Conservation (phyloP, 2,329 filamentous ascomycete species). For the Diaporthe velutina region DNA sequence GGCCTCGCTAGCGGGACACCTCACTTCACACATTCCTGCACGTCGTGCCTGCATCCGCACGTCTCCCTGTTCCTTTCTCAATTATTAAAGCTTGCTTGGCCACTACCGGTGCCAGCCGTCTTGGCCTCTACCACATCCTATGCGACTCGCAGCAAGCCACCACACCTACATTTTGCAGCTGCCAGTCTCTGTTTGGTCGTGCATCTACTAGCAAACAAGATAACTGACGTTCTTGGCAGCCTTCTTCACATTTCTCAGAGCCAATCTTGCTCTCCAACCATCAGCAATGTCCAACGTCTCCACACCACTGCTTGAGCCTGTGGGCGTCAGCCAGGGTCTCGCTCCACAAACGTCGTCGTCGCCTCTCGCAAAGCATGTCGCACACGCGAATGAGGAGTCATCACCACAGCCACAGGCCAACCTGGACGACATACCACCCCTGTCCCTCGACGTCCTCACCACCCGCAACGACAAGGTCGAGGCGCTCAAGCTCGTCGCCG, state of each 20-base stretch:
- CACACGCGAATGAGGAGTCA: constrained; percentile 48
- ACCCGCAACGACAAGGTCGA: constrained; percentile 71
- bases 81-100: constrained; percentile 16
- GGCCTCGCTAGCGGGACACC: not conserved
- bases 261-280: constrained; percentile 79
- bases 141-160: not conserved
- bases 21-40: not conserved
- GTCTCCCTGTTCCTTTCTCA: not conserved
- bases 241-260: constrained; percentile 85
- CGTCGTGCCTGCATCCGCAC: not conserved
- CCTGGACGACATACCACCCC: constrained; percentile 69
- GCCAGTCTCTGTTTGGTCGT: not conserved
- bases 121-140: not conserved
- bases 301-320: constrained; percentile 73
- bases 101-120: constrained; percentile 4
- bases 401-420: constrained; percentile 47
- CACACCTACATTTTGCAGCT: not conserved
- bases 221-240: constrained; percentile 62
- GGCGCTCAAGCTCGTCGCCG: constrained; percentile 80
- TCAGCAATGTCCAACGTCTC: constrained; percentile 72
- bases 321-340: constrained; percentile 27
- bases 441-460: constrained; percentile 71
- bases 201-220: not conserved
- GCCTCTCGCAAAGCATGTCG: constrained; percentile 48
- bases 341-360: constrained; percentile 51